These are phyloP conservation scores for Pleurotus tuber-regium DNA, from an alignment of 768 basidiomycete genomes.

Conservation along the genomic window DNA sequence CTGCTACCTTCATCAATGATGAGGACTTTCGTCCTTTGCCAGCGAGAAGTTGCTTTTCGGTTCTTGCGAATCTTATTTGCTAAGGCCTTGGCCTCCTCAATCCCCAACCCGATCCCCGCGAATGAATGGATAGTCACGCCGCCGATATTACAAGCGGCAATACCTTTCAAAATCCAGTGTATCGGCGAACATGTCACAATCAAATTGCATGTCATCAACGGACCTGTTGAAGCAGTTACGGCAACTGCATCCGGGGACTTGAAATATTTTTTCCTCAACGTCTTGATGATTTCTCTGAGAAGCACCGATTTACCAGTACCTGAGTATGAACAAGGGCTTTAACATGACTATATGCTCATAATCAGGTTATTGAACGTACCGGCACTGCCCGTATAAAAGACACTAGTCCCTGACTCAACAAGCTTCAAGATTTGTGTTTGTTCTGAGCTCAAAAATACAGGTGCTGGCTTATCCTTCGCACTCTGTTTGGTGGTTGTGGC, in stretches of 20 bases:
- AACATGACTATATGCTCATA: conserved; percentile 16
- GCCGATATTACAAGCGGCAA: conserved; percentile 97
- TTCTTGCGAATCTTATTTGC: conserved; percentile 72
- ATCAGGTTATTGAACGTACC: conserved; percentile 51
- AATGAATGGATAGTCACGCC: conserved; percentile 96
- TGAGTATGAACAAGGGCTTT: conserved; percentile 26
- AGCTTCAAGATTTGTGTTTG: conserved; percentile 82
- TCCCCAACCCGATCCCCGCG: conserved; percentile 87
- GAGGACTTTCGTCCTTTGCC: conserved; percentile 81
- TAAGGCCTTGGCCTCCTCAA: conserved; percentile 60
- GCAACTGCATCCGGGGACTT: conserved; percentile 74
- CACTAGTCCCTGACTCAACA: conserved; percentile 66
- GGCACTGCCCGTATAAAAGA: conserved; percentile 98
- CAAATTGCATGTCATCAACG: conserved; percentile 10
- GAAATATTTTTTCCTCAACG: conserved; percentile 53
- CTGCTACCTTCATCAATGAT: conserved; percentile 76
- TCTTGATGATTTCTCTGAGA: conserved; percentile 84
- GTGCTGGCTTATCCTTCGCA: conserved; percentile 30
- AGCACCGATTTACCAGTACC: conserved; percentile 98
- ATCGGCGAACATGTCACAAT: background rate
- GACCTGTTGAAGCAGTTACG: conserved; percentile 93
- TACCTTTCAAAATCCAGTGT: conserved; percentile 43
- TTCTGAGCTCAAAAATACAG: conserved; percentile 75
- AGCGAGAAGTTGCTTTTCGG: conserved; percentile 76
- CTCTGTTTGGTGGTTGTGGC: conserved; percentile 13